phyloP scores from a whole-genome alignment of 768 basidiomycete genomes.

The Stropharia rugosoannulata region DNA sequence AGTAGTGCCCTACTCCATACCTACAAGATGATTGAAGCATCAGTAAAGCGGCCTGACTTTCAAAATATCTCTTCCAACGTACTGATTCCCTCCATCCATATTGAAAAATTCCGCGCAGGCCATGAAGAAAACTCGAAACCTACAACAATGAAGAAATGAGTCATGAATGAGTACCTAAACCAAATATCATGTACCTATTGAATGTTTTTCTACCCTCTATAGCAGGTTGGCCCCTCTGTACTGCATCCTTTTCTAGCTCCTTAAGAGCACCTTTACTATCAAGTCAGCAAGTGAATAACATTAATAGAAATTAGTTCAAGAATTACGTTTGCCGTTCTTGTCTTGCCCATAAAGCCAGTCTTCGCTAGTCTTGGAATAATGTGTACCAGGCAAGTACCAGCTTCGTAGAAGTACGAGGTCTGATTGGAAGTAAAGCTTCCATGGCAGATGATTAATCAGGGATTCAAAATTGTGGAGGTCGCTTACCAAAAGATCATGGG shows the following conservation, averaged over 20 bases:
- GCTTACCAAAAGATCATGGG: conserved; percentile 56
- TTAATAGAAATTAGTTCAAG: not conserved
- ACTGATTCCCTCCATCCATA: conserved; percentile 61
- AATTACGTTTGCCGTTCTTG: conserved; percentile 39
- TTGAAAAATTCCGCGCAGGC: conserved; percentile 71
- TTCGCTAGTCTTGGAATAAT: conserved; percentile 65
- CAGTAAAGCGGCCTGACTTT: conserved; percentile 4
- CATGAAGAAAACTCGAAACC: conserved; percentile 72
- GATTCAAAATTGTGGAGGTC: too few species aligned
- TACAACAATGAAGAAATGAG: conserved; percentile 15
- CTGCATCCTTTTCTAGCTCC: conserved; percentile 48
- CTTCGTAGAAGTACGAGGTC: conserved; percentile 57
- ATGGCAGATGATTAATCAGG: too few species aligned
- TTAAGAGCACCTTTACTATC: conserved; percentile 36
- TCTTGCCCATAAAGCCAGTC: conserved; percentile 66
- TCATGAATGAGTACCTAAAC: not conserved
- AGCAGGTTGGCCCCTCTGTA: conserved; percentile 39
- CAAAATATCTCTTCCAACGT: conserved; percentile 25
- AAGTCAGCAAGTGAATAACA: not conserved
- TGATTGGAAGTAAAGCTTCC: conserved; percentile 60
- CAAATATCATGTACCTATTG: conserved; percentile 35
- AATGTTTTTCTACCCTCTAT: conserved; percentile 61
- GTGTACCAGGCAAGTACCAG: conserved; percentile 62
- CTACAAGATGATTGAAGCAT: conserved; percentile 23
- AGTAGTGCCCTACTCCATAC: conserved; percentile 58